phyloP scores from a whole-genome alignment of 129 eudicot genomes.

The Tagetes patula region DNA sequence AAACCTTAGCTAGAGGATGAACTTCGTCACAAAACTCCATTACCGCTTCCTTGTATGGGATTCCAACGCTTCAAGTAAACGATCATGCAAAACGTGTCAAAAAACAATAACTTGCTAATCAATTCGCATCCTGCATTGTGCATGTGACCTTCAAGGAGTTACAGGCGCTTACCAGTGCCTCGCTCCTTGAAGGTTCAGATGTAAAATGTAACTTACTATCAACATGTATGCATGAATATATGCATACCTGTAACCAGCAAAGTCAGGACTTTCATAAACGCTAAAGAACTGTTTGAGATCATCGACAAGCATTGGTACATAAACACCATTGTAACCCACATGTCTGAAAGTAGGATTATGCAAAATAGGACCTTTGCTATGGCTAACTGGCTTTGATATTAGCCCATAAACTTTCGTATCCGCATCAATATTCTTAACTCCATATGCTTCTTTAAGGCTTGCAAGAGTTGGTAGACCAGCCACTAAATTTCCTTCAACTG shows the following conservation, averaged over 20 bases:
- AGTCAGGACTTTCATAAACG: slow-evolving; percentile 63
- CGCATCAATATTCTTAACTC: slow-evolving; percentile 46
- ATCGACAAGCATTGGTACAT: slow-evolving; percentile 82
- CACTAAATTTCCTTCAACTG: slow-evolving; percentile 46
- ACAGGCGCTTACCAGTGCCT: too few species aligned
- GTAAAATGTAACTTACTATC: neutral
- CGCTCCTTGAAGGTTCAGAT: neutral
- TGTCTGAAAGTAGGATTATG: slow-evolving; percentile 78
- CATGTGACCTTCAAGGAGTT: neutral
- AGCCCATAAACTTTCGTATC: slow-evolving; percentile 76
- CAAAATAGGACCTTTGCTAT: slow-evolving; percentile 81
- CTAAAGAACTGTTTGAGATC: slow-evolving; percentile 64
- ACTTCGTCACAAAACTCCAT: slow-evolving; percentile 68
- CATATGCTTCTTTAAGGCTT: slow-evolving; percentile 56
- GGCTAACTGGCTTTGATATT: slow-evolving; percentile 78
- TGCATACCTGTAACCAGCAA: slow-evolving; percentile 82
- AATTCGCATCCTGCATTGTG: neutral
- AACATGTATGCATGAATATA: slow-evolving; percentile 9
- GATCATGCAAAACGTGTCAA: slow-evolving; percentile 25
- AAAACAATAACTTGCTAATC: neutral
- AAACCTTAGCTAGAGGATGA: slow-evolving; percentile 86
- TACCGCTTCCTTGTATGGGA: slow-evolving; percentile 89
- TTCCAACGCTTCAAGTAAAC: slow-evolving; percentile 59
- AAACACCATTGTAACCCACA: slow-evolving; percentile 69
- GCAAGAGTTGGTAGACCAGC: slow-evolving; percentile 64